phyloP scores from a whole-genome alignment of 2,329 filamentous ascomycete genomes.

The Fusarium pseudograminearum region DNA sequence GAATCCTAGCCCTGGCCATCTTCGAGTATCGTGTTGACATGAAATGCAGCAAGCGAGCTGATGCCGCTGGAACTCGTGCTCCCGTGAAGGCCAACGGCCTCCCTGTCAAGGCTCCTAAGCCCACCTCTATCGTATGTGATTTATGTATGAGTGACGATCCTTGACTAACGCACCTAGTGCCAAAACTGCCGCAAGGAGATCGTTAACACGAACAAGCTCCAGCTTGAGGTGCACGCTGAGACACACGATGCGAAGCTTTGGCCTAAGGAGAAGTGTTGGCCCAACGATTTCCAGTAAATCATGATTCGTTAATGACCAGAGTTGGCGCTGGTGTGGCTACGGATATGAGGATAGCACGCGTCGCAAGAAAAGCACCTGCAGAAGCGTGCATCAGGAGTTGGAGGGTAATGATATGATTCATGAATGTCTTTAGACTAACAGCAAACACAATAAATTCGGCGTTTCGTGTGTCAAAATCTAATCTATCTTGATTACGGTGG shows the following conservation, averaged over 20 bases:
- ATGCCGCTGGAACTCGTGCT: constrained; percentile 65
- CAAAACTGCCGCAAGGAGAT: constrained; percentile 64
- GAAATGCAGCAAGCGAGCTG: constrained; percentile 58
- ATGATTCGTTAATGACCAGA: no score
- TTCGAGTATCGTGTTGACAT: neutral
- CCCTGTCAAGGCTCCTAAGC: constrained; percentile 66
- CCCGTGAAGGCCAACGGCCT: constrained; percentile 67
- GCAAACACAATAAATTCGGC: neutral
- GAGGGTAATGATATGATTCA: constrained; percentile 33
- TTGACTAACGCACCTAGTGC: constrained; percentile 52
- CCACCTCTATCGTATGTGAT: constrained; percentile 44
- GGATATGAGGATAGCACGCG: neutral
- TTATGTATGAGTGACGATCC: accelerated
- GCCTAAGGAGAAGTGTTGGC: constrained; percentile 71
- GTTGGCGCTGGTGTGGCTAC: no score
- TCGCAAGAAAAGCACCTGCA: no score
- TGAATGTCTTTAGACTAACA: constrained; percentile 16
- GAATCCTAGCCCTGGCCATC: accelerated
- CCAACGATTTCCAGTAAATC: constrained; percentile 57
- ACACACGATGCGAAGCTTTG: constrained; percentile 63
- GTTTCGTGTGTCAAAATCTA: constrained; percentile 3
- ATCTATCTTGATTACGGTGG: neutral
- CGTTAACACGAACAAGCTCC: constrained; percentile 63
- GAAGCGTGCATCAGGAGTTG: neutral
- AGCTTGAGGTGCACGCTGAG: constrained; percentile 64